Percentiles rank a stretch among this genome's conserved stretches.
Evolutionary conservation across 768 basidiomycete species (phyloP).

Genomic region (Lentinus tigrinus): DNA sequence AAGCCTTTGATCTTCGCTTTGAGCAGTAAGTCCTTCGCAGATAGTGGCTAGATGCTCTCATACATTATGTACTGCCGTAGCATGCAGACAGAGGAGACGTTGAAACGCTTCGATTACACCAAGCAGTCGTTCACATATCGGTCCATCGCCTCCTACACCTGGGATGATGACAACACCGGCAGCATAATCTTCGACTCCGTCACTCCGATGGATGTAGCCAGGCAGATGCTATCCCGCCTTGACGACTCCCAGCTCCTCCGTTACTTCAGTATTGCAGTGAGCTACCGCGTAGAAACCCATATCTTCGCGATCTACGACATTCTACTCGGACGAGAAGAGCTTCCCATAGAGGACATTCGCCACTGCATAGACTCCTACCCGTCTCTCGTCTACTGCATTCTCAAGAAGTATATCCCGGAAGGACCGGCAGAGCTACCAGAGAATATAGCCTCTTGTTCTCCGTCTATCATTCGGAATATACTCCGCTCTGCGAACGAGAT

Average conservation of each 20-base stretch:
- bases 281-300: constrained; percentile 55
- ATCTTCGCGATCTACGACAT: constrained; percentile 50
- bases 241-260: constrained; percentile 6
- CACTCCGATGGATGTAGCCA: neutral
- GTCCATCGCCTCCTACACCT: constrained; percentile 17
- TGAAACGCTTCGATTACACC: constrained; percentile 22
- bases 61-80: constrained; percentile 27
- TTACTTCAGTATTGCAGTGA: constrained; percentile 35
- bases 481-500: constrained; percentile 55
- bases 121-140: constrained; percentile 21
- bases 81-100: constrained; percentile 29
- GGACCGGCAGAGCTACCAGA: constrained; percentile 32
- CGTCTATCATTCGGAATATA: constrained; percentile 44
- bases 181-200: constrained; percentile 31
- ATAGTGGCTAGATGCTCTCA: constrained; percentile 34
- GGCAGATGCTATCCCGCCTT: neutral
- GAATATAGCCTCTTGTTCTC: constrained; percentile 27
- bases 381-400: constrained; percentile 50
- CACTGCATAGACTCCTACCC: constrained; percentile 52
- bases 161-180: constrained; percentile 31
- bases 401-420: constrained; percentile 47
- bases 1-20: constrained; percentile 66
- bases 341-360: constrained; percentile 32
- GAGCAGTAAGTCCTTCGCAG: constrained; percentile 55
- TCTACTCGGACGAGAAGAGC: constrained; percentile 28